Conservation (phyloP, 768 basidiomycete species). For the Gloeostereum incarnatum region DNA sequence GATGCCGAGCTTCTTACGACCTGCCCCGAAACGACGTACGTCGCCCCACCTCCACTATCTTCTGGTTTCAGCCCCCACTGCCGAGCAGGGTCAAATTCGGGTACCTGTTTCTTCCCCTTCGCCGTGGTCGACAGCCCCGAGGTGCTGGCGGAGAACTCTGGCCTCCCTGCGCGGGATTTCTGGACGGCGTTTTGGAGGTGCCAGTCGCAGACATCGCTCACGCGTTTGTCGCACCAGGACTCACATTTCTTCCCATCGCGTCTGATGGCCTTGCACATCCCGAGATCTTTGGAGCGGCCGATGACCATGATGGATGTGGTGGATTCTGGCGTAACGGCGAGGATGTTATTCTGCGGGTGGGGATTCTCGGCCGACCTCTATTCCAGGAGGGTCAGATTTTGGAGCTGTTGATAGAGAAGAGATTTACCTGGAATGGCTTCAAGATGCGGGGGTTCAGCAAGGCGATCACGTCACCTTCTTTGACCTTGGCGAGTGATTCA, state of each 20-base stretch:
- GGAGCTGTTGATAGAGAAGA: background rate
- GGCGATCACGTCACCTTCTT: constrained; percentile 85
- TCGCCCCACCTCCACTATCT: constrained; percentile 33
- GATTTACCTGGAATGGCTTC: constrained; percentile 73
- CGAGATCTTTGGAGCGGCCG: constrained; percentile 81
- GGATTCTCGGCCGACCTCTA: constrained; percentile 45
- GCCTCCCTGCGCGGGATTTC: constrained; percentile 58
- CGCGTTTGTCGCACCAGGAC: constrained; percentile 87
- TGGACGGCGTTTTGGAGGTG: constrained; percentile 82
- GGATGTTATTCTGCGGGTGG: constrained; percentile 72
- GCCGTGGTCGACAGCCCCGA: constrained; percentile 55
- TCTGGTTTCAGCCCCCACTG: constrained; percentile 70
- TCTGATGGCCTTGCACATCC: constrained; percentile 71
- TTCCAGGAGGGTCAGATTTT: constrained; percentile 11
- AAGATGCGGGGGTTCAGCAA: constrained; percentile 83
- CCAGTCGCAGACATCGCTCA: constrained; percentile 84
- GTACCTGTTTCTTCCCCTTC: constrained; percentile 36
- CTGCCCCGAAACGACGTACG: constrained; percentile 79
- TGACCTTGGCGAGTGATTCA: constrained; percentile 76
- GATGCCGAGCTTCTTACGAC: constrained; percentile 42
- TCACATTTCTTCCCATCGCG: constrained; percentile 77
- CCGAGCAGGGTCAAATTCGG: constrained; percentile 56
- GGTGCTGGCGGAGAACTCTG: constrained; percentile 83
- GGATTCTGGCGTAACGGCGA: constrained; percentile 82
- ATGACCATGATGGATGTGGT: constrained; percentile 76